Evolutionary conservation across 108 stramenopile species (phyloP), one percentile per base, ranked within the genome.

Genomic region (Fistulifera pelliculosa): DNA sequence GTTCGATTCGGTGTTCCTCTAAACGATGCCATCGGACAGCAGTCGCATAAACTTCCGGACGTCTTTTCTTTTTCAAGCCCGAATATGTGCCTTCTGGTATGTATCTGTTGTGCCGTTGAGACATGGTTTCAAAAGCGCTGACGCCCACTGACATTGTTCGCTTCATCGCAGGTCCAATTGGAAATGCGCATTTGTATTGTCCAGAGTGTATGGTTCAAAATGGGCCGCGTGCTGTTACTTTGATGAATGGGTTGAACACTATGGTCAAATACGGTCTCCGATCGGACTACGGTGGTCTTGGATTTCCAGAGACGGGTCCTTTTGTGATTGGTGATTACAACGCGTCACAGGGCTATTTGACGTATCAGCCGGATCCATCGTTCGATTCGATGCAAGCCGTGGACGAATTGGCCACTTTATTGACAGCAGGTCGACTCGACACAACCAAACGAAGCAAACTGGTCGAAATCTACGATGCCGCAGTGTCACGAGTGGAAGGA

Each of bases 61-160:
- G 75, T 87, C 1, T 87, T 83, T 54, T 73, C 71, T 11, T 87
- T 73, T 87, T 77, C 56, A 38, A 66, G 0, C 77, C 81, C 5
- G 76, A 78, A 23, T 79, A 66, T 48, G n/a, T 43, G 1, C 64
- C 79, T 25, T 12, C 45, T 14, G 66, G 68, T 14, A 35, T 8
- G 31, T 35, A 63, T 8, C 8, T 35, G 6, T 78, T 35, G 31
- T 8, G 31, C 6, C 31, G 31, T 35, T 3, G 31, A 35, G 8
- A 35, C 31, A 8, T 35, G 8, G 31, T 8, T 8, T 8, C 3
- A 6, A 3, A 3, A 8, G 31, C 31, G 31, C 31, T 8, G 3
- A 3, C 6, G 8, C 31, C 31, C 31, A 60, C 31, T 35, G 6
- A 35, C 31, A 35, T 35, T 35, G 31, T 8, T 35, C 31, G 31